Conservation (phyloP, 139 green algal genomes). For the Chlamydomonas applanata region DNA sequence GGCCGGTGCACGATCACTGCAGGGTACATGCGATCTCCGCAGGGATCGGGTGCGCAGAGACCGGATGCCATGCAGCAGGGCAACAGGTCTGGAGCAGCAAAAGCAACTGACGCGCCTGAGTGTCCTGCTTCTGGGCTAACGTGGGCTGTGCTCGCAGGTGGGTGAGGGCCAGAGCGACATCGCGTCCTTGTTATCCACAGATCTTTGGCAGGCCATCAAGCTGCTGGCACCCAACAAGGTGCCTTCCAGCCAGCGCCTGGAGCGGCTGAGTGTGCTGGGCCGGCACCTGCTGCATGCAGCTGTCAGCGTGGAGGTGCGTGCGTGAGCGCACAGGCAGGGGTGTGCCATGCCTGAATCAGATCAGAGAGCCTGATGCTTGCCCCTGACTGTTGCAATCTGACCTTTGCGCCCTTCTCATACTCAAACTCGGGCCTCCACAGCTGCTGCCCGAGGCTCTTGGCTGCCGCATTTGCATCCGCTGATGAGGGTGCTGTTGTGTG, state of each 20-base stretch:
- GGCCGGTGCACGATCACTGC: too few relatives aligned
- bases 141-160: conserved; percentile 20
- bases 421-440: too few relatives aligned
- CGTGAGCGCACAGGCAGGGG: neutral
- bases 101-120: too few relatives aligned
- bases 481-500: too few relatives aligned
- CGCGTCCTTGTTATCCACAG: conserved; percentile 24
- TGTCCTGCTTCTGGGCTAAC: conserved; percentile 27
- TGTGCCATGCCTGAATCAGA: neutral
- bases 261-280: conserved; percentile 34
- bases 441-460: too few relatives aligned
- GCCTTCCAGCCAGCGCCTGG: conserved; percentile 31
- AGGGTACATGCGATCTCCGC: too few relatives aligned
- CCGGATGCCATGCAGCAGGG: too few relatives aligned
- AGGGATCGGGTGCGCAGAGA: too few relatives aligned
- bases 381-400: neutral
- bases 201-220: conserved; percentile 46
- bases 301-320: conserved; percentile 15
- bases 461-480: too few relatives aligned
- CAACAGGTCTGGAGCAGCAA: too few relatives aligned
- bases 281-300: conserved; percentile 37
- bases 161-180: neutral
- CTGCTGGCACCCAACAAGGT: conserved; percentile 40
- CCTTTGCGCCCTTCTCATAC: too few relatives aligned
- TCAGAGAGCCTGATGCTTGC: too few relatives aligned